Percentiles rank a stretch among this genome's conserved stretches.
These are phyloP conservation scores for Scenedesmus sp. DNA, from an alignment of 163 green algal genomes.

Conservation along the genomic window DNA sequence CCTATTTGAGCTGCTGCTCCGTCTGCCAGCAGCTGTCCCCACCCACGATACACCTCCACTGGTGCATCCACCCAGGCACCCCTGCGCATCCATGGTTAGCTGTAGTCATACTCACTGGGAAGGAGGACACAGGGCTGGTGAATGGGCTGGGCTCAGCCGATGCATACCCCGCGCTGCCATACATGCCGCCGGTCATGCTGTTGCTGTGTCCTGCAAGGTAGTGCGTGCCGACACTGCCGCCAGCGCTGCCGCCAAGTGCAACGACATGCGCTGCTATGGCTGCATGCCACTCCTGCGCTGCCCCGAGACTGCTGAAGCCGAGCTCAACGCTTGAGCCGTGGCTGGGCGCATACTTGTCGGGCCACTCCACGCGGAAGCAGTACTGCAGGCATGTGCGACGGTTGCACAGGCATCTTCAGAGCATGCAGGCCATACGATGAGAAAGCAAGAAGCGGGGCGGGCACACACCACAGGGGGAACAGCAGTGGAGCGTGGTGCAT, in stretches of 20 bases:
- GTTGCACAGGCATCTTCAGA: not conserved
- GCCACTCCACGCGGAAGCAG: constrained; percentile 54
- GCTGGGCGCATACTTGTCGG: constrained; percentile 48
- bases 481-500: no score
- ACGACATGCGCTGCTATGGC: not conserved
- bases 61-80: no score
- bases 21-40: no score
- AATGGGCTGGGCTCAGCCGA: constrained; percentile 37
- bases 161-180: not conserved
- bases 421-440: no score
- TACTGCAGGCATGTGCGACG: not conserved
- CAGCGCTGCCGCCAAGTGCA: constrained; percentile 16
- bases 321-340: constrained; percentile 47
- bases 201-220: constrained; percentile 16
- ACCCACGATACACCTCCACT: no score
- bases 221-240: not conserved
- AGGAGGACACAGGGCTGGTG: constrained; percentile 29
- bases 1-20: no score
- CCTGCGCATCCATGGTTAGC: no score
- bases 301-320: constrained; percentile 20
- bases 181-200: not conserved
- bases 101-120: constrained; percentile 31
- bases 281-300: constrained; percentile 38
- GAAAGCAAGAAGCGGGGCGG: no score
- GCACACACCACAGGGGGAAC: no score